phyloP scores from a whole-genome alignment of 306 rosid genomes.

The Prunus mira region DNA sequence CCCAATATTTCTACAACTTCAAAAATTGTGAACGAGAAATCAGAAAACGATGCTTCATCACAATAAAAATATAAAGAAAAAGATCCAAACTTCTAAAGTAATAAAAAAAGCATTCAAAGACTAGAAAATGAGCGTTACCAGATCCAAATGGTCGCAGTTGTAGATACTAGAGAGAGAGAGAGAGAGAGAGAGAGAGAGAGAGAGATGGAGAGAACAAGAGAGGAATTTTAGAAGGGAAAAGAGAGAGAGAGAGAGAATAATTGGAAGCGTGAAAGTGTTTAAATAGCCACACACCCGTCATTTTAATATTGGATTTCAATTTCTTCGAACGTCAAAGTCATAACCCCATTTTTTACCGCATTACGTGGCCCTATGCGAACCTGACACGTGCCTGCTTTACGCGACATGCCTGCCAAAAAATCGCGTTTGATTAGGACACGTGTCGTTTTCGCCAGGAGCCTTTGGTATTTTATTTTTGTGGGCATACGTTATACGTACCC shows the following conservation, averaged over 20 bases:
- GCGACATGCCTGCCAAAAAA: neutral
- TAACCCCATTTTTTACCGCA: neutral
- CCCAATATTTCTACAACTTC: neutral
- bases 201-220: neutral
- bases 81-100: neutral
- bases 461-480: neutral
- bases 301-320: too few relatives aligned
- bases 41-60: neutral
- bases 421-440: neutral
- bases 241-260: neutral
- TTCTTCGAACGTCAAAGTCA: too few relatives aligned
- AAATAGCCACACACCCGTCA: too few relatives aligned
- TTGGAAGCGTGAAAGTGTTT: neutral
- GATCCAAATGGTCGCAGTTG: constrained; percentile 15
- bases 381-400: neutral
- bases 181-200: neutral
- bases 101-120: neutral
- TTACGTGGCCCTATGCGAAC: neutral
- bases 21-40: neutral
- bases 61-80: neutral
- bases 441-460: neutral
- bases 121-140: neutral
- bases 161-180: neutral
- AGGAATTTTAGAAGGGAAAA: neutral
- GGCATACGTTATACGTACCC: neutral